Conservation (phyloP, 2,329 filamentous ascomycete genomes). For the Coniella lustricola region DNA sequence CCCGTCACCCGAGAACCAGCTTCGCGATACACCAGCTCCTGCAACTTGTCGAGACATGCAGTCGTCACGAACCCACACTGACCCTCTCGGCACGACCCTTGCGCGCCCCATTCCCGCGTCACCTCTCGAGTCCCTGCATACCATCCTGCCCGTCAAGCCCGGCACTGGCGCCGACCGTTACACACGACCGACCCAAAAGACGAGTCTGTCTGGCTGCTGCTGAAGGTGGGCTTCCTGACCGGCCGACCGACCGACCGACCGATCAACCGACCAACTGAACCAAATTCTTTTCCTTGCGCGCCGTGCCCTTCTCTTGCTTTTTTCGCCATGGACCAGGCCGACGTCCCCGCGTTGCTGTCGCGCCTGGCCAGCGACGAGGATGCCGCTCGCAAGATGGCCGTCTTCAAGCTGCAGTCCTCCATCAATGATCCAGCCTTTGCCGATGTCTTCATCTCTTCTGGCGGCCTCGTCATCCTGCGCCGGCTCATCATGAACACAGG, state of each 20-base stretch:
- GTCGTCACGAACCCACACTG: constrained; percentile 9
- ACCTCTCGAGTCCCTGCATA: constrained; percentile 11
- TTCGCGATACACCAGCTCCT: constrained; percentile 12
- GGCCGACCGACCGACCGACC: neutral
- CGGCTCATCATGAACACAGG: constrained; percentile 76
- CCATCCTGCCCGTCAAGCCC: neutral
- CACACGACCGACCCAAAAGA: constrained; percentile 9
- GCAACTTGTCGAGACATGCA: constrained; percentile 14
- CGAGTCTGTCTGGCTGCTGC: neutral
- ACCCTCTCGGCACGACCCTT: constrained; percentile 10
- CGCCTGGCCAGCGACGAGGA: constrained; percentile 68
- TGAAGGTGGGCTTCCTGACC: neutral
- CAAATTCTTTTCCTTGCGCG: neutral
- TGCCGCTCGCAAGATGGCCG: constrained; percentile 94
- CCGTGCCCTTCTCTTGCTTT: neutral
- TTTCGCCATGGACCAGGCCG: constrained; percentile 54
- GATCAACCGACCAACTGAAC: no score
- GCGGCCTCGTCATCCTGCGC: constrained; percentile 74
- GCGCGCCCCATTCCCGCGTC: constrained; percentile 6
- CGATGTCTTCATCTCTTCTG: constrained; percentile 88
- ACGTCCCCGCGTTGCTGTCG: constrained; percentile 58
- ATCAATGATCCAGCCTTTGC: constrained; percentile 96
- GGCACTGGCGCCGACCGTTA: constrained; percentile 2
- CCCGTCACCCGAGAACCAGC: neutral
- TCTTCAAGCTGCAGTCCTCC: constrained; percentile 92